These are phyloP conservation scores for Beta corolliflora DNA, from an alignment of 179 eudicot species.

Conservation along the genomic window DNA sequence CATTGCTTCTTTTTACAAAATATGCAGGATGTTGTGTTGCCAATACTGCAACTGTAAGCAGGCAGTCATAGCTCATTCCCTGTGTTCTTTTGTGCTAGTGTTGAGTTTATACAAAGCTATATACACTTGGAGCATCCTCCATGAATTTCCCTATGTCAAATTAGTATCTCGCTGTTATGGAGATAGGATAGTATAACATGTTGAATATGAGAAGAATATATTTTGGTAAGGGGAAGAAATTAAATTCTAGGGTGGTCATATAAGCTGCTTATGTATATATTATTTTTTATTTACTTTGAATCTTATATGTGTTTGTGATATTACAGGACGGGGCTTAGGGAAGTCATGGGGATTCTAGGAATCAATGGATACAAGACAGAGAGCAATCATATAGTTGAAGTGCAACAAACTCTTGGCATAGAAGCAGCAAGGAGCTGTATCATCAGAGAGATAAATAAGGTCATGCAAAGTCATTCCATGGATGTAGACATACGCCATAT, in stretches of 20 bases:
- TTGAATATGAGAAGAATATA: background rate
- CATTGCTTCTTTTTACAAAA: background rate
- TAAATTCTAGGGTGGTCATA: background rate
- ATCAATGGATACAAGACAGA: conserved; percentile 56
- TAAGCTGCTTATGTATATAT: background rate
- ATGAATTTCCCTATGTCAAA: background rate
- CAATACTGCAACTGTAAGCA: background rate
- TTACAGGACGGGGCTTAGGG: conserved; percentile 69
- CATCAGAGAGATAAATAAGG: conserved; percentile 68
- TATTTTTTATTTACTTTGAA: background rate
- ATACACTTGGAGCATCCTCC: background rate
- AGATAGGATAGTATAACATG: background rate
- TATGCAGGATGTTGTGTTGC: background rate
- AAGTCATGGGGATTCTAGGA: conserved; percentile 84
- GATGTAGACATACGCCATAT: conserved; percentile 86
- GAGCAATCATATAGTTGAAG: conserved; percentile 84
- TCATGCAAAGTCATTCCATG: conserved; percentile 79
- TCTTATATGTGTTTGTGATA: background rate
- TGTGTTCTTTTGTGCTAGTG: background rate
- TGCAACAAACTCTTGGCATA: conserved; percentile 69
- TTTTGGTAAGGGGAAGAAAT: no score
- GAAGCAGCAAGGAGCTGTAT: conserved; percentile 84
- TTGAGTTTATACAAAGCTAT: background rate
- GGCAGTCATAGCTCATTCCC: background rate
- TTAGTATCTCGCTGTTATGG: background rate